Evolutionary conservation across 2,329 filamentous ascomycete genomes (phyloP).

Genomic region (Sclerotinia sclerotiorum): DNA sequence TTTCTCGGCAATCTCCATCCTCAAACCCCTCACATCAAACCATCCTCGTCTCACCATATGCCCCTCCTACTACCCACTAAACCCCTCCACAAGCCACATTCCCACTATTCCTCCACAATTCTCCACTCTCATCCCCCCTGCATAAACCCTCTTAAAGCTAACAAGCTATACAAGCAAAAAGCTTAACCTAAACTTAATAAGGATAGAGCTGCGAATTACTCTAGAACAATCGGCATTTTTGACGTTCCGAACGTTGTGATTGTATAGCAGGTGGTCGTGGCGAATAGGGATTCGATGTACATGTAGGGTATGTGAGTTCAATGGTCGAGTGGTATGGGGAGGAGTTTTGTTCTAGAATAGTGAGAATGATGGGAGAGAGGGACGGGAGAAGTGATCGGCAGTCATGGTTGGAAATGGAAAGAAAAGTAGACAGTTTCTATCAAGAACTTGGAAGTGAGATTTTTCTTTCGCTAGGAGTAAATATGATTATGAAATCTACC

Average conservation of each 20-base stretch:
- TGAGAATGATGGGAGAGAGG: not conserved
- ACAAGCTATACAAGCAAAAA: not conserved
- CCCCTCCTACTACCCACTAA: not conserved
- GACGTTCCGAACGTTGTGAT: not conserved
- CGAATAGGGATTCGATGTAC: not conserved
- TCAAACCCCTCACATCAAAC: not conserved
- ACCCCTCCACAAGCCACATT: not conserved
- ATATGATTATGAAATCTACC: too few species aligned
- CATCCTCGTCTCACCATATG: not conserved
- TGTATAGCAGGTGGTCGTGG: not conserved
- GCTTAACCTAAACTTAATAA: not conserved
- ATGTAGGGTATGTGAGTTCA: not conserved
- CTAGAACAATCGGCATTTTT: not conserved
- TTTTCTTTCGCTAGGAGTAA: accelerated
- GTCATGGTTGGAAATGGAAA: not conserved
- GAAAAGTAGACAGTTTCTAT: too few species aligned
- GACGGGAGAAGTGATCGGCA: not conserved
- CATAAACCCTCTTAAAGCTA: not conserved
- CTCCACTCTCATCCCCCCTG: not conserved
- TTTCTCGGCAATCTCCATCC: too few species aligned
- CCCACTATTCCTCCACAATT: not conserved
- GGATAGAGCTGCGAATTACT: not conserved
- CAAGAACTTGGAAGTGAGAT: too few species aligned
- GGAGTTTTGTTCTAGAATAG: not conserved
- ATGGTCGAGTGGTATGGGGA: not conserved